Evolutionary conservation across 2,329 filamentous ascomycete species (phyloP).

Genomic region (Coniella vitis): DNA sequence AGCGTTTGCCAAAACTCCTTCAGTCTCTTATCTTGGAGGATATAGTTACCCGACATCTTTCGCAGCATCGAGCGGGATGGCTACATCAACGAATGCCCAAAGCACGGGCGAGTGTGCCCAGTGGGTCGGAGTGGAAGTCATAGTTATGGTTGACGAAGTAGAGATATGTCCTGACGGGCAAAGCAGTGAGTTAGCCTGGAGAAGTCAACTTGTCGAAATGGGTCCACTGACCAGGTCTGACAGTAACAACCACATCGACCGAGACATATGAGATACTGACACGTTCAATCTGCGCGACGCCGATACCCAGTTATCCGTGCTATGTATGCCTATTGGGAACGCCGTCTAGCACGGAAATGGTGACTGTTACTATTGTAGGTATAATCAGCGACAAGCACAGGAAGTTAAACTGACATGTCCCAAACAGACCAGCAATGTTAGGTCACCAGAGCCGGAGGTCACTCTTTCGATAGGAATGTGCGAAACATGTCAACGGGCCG

Average conservation of each 20-base stretch:
- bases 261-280: constrained; percentile 18
- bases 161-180: constrained; percentile 14
- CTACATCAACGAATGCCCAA: constrained; percentile 1
- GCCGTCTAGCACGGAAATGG: constrained; percentile 16
- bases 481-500: constrained; percentile 20
- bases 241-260: constrained; percentile 15
- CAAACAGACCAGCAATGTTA: constrained; percentile 20
- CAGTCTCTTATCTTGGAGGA: not conserved
- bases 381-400: not conserved
- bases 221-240: not conserved
- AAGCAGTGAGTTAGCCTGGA: constrained; percentile 7
- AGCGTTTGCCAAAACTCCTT: not conserved
- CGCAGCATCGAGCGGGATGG: not conserved
- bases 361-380: constrained; percentile 23
- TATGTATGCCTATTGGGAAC: constrained; percentile 24
- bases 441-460: constrained; percentile 15
- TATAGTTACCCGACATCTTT: constrained; percentile 11
- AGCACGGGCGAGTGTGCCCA: constrained; percentile 7
- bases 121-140: constrained; percentile 16
- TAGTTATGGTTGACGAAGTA: constrained; percentile 16
- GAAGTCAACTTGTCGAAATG: not conserved
- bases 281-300: constrained; percentile 24
- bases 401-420: not conserved
- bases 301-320: constrained; percentile 21
- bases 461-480: constrained; percentile 22